Evolutionary conservation across 2,329 filamentous ascomycete genomes (phyloP), one percentile per base, ranked within the genome.

Genomic region (Pseudogymnoascus verrucosus): DNA sequence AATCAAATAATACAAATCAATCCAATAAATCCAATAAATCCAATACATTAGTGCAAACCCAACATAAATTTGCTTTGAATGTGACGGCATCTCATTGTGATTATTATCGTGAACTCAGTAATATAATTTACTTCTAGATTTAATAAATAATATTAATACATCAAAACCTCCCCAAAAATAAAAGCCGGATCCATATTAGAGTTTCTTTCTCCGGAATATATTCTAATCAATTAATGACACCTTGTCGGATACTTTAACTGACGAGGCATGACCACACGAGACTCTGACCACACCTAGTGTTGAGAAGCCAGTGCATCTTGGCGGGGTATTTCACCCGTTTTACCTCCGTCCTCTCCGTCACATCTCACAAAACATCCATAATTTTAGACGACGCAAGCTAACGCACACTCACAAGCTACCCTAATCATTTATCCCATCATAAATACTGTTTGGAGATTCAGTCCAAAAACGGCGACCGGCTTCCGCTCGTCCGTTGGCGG

Each of bases 1-100:
- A 19, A 57, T 34, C 21, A 57, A 57, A 57, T 57, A 57, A 57
- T 57, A 57, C 47, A 57, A 57, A 34, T 19, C n/a, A 21, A 57
- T 21, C 1, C 8, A 57, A 19, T 34, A 34, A 34, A 14, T 44
- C 10, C 8, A 10, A 8, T 31, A 31, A 31, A 31, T 31, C 28
- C n/a, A 39, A 39, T 39, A 28, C 1, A 39, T 40, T 40, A 19
- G 6, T 8, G 3, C 8, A 1, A 26, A n/a, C 4, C 21, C 21
- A 8, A 51, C 11, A 51, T 28, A 54, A 34, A 12, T 16, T 12
- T 34, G 21, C n/a, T 34, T 11, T 6, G 5, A 57, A 57, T 21
- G 16, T 57, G 51, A 34, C 19, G 1, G 7, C 1, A 19, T 34
- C 8, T 1, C 6, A 7, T 14, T 19, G 5, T 57, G n/a, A 19